Base-by-base conservation (phyloP, 2,329 filamentous ascomycete genomes). In the Neofusicoccum ribis region DNA sequence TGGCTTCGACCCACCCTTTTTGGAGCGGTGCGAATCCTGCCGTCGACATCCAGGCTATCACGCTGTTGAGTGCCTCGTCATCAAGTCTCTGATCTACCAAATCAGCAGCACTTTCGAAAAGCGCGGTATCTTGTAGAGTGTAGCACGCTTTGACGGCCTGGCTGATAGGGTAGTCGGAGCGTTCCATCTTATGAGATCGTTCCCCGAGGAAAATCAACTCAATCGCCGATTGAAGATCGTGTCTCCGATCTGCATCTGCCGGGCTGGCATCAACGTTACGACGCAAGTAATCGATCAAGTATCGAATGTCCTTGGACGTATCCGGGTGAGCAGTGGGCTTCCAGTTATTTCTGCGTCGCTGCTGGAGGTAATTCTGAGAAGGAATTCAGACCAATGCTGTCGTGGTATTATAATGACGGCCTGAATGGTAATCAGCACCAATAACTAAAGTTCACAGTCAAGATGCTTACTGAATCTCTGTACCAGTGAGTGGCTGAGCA, bases 401-500 rank as follows among this genome's bases (percentile, higher is more conserved):
- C 31, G 34, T 7, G 65, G 56, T 31, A 67, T 44, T 14, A 67
- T n/a, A 5, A 62, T 36, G 7, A 67, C 23, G 43, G 31, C 65
- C 63, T 66, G n/a, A 3, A 20, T 31, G 27, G 27, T 31, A 31
- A 31, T 31, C 27, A 31, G 27, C 27, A 31, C 27, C 27, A 31
- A 31, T 31, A 5, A 31, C 27, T 31, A 5, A 31, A 31, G 27
- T 31, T 31, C 27, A 31, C 6, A 7, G 6, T 7, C 27, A 31
- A 31, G 6, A 7, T 31, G 27, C 27, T 31, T 61, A 75, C 73
- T 9, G 72, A 69, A 51, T 74, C 67, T 47, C 69, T 69, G 65
- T 76, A 76, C 59, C 70, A 70, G 50, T 69, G 70, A 1, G 71
- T 72, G 9, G 70, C 52, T 23, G 52, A 50, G 20, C 67, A 67